Base-by-base conservation (phyloP, 169 alveolate species). In the Plasmodium gallinaceum region DNA sequence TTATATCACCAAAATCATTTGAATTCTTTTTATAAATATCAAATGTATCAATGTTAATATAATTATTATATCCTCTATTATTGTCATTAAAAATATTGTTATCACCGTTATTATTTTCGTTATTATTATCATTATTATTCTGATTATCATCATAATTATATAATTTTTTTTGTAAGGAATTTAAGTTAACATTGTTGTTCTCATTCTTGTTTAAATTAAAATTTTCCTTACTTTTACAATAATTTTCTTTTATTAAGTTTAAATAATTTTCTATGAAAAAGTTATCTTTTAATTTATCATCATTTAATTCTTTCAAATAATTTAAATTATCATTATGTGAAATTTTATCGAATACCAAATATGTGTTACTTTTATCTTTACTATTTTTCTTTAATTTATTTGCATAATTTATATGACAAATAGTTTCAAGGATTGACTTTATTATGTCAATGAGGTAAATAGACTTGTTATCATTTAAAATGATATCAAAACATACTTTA, bases 401-500 rank as follows among this genome's bases (percentile, higher is more conserved):
- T 5, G 71, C 45, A 60, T n/a, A 37, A 16, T 66, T 68, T 32
- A 83, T 43, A 68, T 39, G 66, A 52, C 91, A 83, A 9, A 68
- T 46, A 46, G 83, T 83, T 62, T 68, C 74, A 43, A 83, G 72
- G 14, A 83, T 45, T n/a, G 22, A 68, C 39, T 68, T 83, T 45
- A 83, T 8, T 58, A 83, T 32, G 66, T 68, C 22, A 37, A 83
- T 26, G 12, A 83, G 45, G 52, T 83, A 43, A 42, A 83, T 16
- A 48, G 85, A 83, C 6, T 83, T 83, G 42, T 46, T 68, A 69
- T 83, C 83, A 24, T 83, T 83, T 14, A 69, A 83, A 39, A 83
- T 83, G 26, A 83, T 18, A n/a, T 83, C 91, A 43, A 68, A 68
- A 66, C 73, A 83, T 54, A 83, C 66, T 60, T 83, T 58, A 24